Evolutionary conservation across 305 asterid genomes (phyloP).

Genomic region (Fraxinus albicans): DNA sequence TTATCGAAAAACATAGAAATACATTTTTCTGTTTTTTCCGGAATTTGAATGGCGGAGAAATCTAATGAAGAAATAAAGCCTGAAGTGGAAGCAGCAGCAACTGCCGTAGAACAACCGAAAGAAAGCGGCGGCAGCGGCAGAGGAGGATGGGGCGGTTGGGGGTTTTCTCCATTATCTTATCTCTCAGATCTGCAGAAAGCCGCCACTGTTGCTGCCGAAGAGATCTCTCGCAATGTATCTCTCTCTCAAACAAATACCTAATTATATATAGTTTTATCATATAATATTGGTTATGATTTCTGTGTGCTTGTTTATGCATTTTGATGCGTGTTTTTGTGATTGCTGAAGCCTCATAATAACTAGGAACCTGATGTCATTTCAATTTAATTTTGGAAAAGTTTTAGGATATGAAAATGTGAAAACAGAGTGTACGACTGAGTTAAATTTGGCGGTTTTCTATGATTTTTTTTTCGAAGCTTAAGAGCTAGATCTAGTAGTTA

Average conservation of each 20-base stretch:
- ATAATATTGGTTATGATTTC: background rate
- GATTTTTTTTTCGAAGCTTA: background rate
- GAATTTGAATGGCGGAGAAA: constrained; percentile 42
- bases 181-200: constrained; percentile 66
- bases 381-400: background rate
- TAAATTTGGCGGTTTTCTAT: background rate
- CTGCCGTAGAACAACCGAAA: constrained; percentile 20
- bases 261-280: background rate
- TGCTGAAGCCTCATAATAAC: background rate
- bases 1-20: background rate
- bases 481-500: background rate
- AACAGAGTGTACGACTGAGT: background rate
- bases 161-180: constrained; percentile 54
- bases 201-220: constrained; percentile 61
- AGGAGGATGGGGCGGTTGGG: constrained; percentile 69
- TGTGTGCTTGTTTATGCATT: background rate
- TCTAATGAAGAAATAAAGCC: constrained; percentile 38
- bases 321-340: background rate
- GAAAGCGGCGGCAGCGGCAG: constrained; percentile 18
- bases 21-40: background rate
- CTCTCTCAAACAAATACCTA: background rate
- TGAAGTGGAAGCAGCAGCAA: constrained; percentile 24
- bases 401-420: background rate
- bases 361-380: background rate
- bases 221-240: constrained; percentile 61